Conservation (phyloP, 768 basidiomycete species). For the Leccinellum albellum region DNA sequence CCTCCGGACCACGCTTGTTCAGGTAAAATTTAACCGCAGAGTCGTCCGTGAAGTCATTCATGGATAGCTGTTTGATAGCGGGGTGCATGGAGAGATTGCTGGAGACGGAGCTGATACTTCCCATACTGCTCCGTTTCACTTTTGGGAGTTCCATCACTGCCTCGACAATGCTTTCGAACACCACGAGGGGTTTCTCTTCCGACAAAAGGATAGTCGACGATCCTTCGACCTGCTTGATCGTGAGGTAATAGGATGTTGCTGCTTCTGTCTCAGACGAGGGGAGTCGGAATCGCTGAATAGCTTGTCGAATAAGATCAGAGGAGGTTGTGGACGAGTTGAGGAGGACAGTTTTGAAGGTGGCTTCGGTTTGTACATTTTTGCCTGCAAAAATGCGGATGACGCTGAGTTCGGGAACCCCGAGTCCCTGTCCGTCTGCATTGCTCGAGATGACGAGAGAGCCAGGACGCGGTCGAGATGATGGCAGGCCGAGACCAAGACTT, state of each 20-base stretch:
- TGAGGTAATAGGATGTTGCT: conserved; percentile 74
- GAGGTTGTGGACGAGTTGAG: conserved; percentile 85
- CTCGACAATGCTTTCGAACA: conserved; percentile 83
- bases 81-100: conserved; percentile 94
- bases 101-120: conserved; percentile 89
- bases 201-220: conserved; percentile 70
- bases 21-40: conserved; percentile 96
- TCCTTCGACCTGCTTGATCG: conserved; percentile 90
- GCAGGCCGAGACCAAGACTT: conserved; percentile 46
- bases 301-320: conserved; percentile 82
- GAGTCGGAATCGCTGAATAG: conserved; percentile 90
- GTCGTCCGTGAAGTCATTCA: conserved; percentile 98
- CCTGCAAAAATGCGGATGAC: conserved; percentile 97
- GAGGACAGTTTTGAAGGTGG: conserved; percentile 97
- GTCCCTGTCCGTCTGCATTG: conserved; percentile 56
- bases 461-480: conserved; percentile 58
- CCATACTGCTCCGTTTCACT: conserved; percentile 89
- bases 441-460: conserved; percentile 73
- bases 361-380: conserved; percentile 83
- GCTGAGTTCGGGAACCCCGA: conserved; percentile 75
- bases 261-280: conserved; percentile 53
- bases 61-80: conserved; percentile 82
- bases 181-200: conserved; percentile 77
- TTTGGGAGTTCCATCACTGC: conserved; percentile 78
- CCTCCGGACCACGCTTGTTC: conserved; percentile 54